Evolutionary conservation across 2,329 filamentous ascomycete genomes (phyloP).

Genomic region (Hymenoscyphus fraxineus): DNA sequence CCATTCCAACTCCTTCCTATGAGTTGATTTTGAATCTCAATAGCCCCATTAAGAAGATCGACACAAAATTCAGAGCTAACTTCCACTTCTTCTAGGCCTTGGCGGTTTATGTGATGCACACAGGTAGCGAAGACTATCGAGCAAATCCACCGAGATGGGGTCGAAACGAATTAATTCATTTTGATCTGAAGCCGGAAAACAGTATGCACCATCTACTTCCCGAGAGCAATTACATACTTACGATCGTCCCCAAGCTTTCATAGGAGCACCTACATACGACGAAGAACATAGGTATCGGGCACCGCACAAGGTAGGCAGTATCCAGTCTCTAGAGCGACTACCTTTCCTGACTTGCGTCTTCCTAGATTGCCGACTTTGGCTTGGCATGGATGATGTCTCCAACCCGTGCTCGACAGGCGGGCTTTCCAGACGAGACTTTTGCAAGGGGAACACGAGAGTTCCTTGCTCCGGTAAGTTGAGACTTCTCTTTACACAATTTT

Average conservation of each 20-base stretch:
- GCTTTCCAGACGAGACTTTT: not conserved
- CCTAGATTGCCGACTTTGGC: slow-evolving; percentile 15
- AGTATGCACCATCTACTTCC: not conserved
- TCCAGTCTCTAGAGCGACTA: not conserved
- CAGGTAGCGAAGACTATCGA: not conserved
- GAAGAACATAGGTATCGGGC: slow-evolving; percentile 7
- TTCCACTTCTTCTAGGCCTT: not conserved
- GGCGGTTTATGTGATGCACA: slow-evolving; percentile 7
- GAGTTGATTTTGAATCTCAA: not conserved
- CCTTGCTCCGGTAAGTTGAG: not conserved
- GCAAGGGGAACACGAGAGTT: not conserved
- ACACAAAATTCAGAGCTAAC: not conserved
- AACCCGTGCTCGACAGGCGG: not conserved
- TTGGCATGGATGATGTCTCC: slow-evolving; percentile 4
- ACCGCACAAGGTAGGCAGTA: slow-evolving; percentile 7
- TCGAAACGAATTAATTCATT: slow-evolving; percentile 13
- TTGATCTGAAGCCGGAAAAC: slow-evolving; percentile 16
- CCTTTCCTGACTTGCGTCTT: not conserved
- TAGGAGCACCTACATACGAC: slow-evolving; percentile 5
- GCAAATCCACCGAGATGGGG: not conserved
- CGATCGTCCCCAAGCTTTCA: slow-evolving; percentile 1
- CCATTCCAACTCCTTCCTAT: not conserved
- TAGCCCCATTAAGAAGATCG: not conserved
- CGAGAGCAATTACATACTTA: not conserved
- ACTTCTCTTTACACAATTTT: too few species aligned